A percentile compares a stretch with the other conserved stretches of the same genome.
These are phyloP conservation scores for Ceratobasidium sp. DNA, from an alignment of 1,284 basidiomycete genomes.

Conservation along the genomic window DNA sequence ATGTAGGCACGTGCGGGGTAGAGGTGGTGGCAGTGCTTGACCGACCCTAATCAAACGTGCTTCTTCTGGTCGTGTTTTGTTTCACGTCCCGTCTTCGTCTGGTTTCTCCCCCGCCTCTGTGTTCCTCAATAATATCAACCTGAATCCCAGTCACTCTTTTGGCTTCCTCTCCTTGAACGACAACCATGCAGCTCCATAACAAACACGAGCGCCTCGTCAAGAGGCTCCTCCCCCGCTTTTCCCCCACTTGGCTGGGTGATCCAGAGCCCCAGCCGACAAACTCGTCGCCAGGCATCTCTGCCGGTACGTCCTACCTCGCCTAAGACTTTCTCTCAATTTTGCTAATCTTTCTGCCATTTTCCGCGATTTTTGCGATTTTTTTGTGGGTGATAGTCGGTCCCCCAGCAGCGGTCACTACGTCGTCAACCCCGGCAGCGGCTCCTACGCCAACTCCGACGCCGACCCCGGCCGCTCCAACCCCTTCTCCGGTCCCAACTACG, in stretches of 20 bases:
- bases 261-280: not conserved
- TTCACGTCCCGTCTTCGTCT: conserved; percentile 1
- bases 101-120: conserved; percentile 1
- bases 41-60: conserved; percentile 41
- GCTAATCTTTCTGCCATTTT: conserved; percentile 14
- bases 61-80: conserved; percentile 25
- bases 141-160: conserved; percentile 39
- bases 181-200: conserved; percentile 33
- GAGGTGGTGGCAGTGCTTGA: not conserved
- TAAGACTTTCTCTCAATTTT: conserved; percentile 12
- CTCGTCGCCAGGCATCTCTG: not conserved
- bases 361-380: not conserved
- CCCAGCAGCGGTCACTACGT: not conserved
- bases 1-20: too few species aligned
- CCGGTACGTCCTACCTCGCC: not conserved
- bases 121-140: not conserved
- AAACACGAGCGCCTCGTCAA: conserved; percentile 35
- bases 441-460: not conserved
- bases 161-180: conserved; percentile 8
- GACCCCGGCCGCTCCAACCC: conserved; percentile 1
- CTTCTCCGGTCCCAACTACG: not conserved
- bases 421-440: not conserved
- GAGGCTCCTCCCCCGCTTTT: conserved; percentile 28
- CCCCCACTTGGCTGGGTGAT: conserved; percentile 31
- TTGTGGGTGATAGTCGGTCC: not conserved